Base-by-base conservation (phyloP, 2,329 filamentous ascomycete species). In the Lasiodiplodia gonubiensis region DNA sequence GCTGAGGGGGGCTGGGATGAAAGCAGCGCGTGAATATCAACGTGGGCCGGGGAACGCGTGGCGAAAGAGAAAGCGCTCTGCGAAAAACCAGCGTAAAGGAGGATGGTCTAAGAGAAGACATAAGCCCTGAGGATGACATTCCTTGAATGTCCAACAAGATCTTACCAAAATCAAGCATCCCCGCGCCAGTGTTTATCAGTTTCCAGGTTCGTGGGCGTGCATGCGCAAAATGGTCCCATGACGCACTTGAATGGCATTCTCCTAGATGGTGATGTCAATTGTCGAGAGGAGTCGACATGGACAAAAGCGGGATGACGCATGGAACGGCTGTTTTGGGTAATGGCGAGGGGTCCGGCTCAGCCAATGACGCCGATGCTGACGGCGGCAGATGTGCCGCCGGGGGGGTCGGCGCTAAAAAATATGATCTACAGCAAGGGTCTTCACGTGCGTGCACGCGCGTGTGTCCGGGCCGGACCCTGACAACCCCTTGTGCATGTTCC, bases 231-330 rank as follows among this genome's bases (percentile, higher is more conserved):
- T 8, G 42, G 25, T 35, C 14, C 33, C 53, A 55, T 55, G 53
- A 55, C 53, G 53, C 53, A 11, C 27, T 21, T n/a, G n/a, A 46
- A 46, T 46, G 53, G 33, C 18, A 35, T 21, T 21, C 21, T 18
- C 12, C 53, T 3, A 37, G 21, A 21, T 25, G 30, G 53, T 55
- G 53, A 55, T 55, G 53, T 55, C 53, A 55, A 55, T 55, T 21
- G 3, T 11, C 18, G 25, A 30, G 53, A 14, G 21, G 30, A 30
- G 10, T 10, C 14, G 27, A 18, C 51, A 46, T 59, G 21, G 54
- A 14, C 6, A 21, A 55, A 7, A 23, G 37, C 37, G 35, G 54
- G 35, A 42, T 59, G 54, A 59, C 54, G 54, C 35, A 42, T 23
- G 54, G 35, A 35, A 18, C 21, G 54, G 23, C 35, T 59, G 23